Evolutionary conservation across 495 filamentous ascomycete species (phyloP), one percentile per base, ranked within the genome.

Genomic region (Neurospora sp.): DNA sequence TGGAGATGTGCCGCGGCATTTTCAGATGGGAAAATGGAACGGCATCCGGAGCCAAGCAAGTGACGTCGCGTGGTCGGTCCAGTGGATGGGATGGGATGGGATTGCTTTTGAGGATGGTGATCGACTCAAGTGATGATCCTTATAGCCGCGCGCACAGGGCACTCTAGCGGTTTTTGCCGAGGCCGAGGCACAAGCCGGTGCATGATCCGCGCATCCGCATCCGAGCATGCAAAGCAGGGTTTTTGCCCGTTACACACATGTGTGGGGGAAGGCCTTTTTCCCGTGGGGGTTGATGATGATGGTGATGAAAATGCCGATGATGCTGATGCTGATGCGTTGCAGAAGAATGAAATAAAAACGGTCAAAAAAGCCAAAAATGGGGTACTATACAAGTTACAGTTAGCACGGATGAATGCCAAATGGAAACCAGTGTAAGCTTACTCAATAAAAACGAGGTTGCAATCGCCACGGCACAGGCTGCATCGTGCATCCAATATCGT

Each of bases 341-440:
- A 35, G 14, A 37, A 66, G 54, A 66, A 66, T 16, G 31, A 35
- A 66, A 66, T 16, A 18, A 27, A 66, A 66, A 27, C 27, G 54
- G 54, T 16, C 48, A 35, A 66, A 35, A 62, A 66, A 66, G 54
- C 27, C 54, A 66, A 9, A 35, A 66, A 66, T 8, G 14, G 54
- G 54, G 54, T 66, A 66, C 54, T 66, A 5, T 66, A 35, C 1
- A 3, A 37, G 54, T 66, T 16, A 18, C 35, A 9, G 54, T 66
- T 35, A 66, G 54, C 54, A 66, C 54, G 27, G 27, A 35, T 66
- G 27, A 18, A 16, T 66, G 12, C 71, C 71, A 70, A n/a, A 23
- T 72, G 2, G 71, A 69, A 62, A 54, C 38, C 27, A 20, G 31
- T 31, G 72, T 59, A 74, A 74, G 73, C 73, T 72, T 72, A 74